These are phyloP conservation scores for Malassezia equina DNA, from an alignment of 1,284 basidiomycete species.

Conservation along the genomic window DNA sequence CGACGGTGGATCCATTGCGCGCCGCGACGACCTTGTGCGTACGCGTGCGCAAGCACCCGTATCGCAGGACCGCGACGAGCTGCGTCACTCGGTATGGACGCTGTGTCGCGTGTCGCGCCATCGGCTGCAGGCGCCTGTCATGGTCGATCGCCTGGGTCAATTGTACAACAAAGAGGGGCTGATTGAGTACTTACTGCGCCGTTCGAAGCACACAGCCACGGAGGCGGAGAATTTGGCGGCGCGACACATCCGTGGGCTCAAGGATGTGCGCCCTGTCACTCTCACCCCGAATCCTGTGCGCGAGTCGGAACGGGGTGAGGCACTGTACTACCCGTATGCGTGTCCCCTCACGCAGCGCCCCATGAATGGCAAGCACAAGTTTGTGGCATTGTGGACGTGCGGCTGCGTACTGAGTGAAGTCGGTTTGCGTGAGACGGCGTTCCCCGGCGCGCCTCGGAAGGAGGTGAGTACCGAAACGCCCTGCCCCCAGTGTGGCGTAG, in stretches of 20 bases:
- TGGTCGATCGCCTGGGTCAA: slow-evolving; percentile 32
- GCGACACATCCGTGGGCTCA: slow-evolving; percentile 33
- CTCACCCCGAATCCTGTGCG: slow-evolving; percentile 22
- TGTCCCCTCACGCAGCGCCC: slow-evolving; percentile 38
- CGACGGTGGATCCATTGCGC: slow-evolving; percentile 44
- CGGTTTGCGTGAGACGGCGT: slow-evolving; percentile 23
- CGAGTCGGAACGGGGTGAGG: slow-evolving; percentile 1
- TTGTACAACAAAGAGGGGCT: slow-evolving; percentile 46
- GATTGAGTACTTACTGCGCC: slow-evolving; percentile 29
- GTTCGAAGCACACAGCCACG: background rate
- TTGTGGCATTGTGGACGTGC: slow-evolving; percentile 33
- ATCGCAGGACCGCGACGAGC: slow-evolving; percentile 24
- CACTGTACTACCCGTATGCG: slow-evolving; percentile 26
- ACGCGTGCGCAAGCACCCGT: slow-evolving; percentile 19
- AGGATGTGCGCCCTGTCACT: slow-evolving; percentile 29
- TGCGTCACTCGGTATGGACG: slow-evolving; percentile 32
- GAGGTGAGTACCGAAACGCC: background rate
- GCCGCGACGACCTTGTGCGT: slow-evolving; percentile 38
- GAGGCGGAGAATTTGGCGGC: slow-evolving; percentile 16
- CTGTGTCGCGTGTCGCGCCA: slow-evolving; percentile 32
- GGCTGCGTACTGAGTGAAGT: slow-evolving; percentile 37
- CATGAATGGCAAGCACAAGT: slow-evolving; percentile 39
- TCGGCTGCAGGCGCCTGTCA: slow-evolving; percentile 29
- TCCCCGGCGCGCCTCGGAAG: background rate
- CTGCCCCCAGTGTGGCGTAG: slow-evolving; percentile 29